phyloP scores from a whole-genome alignment of 2,329 filamentous ascomycete genomes.

The Pezicula rhizophila region DNA sequence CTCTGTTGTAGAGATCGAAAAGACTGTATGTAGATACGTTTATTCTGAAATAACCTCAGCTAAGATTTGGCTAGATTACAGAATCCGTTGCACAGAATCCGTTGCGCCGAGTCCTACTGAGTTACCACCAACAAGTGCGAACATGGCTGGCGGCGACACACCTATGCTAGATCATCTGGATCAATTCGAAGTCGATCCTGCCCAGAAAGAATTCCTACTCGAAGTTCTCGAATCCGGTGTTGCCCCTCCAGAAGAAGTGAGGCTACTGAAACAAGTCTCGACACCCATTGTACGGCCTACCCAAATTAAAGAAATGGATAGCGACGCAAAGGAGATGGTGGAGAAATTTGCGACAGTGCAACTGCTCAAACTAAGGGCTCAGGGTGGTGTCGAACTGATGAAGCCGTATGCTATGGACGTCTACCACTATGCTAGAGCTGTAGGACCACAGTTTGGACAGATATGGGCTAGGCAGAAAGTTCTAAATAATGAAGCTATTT shows the following conservation, averaged over 20 bases:
- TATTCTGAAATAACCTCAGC: too few species aligned
- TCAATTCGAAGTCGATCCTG: not conserved
- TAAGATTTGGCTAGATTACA: too few species aligned
- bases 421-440: slow-evolving; percentile 1
- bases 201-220: not conserved
- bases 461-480: not conserved
- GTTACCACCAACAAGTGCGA: not conserved
- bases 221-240: not conserved
- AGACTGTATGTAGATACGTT: too few species aligned
- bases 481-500: not conserved
- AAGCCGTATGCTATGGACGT: slow-evolving; percentile 1
- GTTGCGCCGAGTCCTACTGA: not conserved
- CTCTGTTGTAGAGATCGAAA: too few species aligned
- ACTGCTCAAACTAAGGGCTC: not conserved
- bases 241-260: not conserved
- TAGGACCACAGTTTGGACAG: not conserved
- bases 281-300: not conserved
- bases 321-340: not conserved
- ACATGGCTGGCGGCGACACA: not conserved
- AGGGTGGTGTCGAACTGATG: not conserved
- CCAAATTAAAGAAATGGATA: not conserved
- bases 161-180: not conserved
- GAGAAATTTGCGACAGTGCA: not conserved
- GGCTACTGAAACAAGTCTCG: not conserved
- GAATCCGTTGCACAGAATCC: too few species aligned